A percentile compares a stretch with the other conserved stretches of the same genome.
Evolutionary conservation across 169 alveolate genomes (phyloP).

Genomic region (Besnoitia besnoiti): DNA sequence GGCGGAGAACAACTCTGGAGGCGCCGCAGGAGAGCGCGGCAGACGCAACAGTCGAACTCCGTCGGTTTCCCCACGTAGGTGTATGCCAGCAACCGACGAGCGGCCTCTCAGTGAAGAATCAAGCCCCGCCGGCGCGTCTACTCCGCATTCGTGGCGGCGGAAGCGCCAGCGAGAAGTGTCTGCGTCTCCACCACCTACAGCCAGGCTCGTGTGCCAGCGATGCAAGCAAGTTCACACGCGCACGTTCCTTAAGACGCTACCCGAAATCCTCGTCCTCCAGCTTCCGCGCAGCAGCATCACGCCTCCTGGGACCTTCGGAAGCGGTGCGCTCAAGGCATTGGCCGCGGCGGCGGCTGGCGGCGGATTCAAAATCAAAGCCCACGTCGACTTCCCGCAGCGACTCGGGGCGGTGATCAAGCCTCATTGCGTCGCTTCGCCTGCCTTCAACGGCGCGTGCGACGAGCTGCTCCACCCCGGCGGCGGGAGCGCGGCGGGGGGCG

Average conservation of each 20-base stretch:
- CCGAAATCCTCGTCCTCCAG: conserved; percentile 7
- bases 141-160: too few relatives aligned
- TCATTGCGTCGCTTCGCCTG: background rate
- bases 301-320: background rate
- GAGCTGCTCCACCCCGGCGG: background rate
- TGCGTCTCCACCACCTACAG: too few relatives aligned
- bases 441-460: background rate
- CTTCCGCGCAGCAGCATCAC: conserved; percentile 39
- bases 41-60: too few relatives aligned
- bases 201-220: background rate
- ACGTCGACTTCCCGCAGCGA: conserved; percentile 36
- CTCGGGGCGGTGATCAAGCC: conserved; percentile 3
- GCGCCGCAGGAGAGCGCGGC: too few relatives aligned
- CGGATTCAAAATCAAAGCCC: conserved; percentile 34
- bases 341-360: conserved; percentile 2
- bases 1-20: too few relatives aligned
- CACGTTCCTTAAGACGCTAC: conserved; percentile 24
- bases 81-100: too few relatives aligned
- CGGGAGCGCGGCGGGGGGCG: background rate
- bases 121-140: too few relatives aligned
- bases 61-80: too few relatives aligned
- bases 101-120: too few relatives aligned
- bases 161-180: too few relatives aligned
- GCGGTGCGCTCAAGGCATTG: background rate
- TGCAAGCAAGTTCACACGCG: background rate